Conservation (phyloP, 345 rosid genomes). For the Syzygium jambos region DNA sequence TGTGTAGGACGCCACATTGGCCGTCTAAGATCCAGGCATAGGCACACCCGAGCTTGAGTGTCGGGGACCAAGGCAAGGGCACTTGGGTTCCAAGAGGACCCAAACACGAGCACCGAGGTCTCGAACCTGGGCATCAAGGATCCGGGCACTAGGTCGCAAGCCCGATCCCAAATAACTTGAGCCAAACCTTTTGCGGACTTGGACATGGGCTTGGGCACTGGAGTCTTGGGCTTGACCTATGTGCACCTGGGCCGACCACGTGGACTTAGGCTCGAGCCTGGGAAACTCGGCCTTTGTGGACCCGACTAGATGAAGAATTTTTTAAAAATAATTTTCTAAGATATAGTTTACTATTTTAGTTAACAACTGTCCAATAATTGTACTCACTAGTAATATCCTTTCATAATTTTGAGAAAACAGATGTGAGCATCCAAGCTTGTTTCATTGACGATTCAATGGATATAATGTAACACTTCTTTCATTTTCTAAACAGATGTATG, state of each 20-base stretch:
- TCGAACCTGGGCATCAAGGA: too few relatives aligned
- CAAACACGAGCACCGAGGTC: too few relatives aligned
- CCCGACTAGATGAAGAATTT: neutral
- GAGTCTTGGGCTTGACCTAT: neutral
- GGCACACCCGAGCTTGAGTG: too few relatives aligned
- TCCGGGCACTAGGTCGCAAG: neutral
- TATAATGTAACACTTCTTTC: neutral
- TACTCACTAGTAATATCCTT: neutral
- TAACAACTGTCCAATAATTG: neutral
- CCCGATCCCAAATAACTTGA: accelerated
- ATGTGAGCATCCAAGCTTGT: neutral
- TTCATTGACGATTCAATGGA: neutral
- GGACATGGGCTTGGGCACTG: neutral
- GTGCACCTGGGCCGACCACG: neutral
- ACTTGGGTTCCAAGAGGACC: too few relatives aligned
- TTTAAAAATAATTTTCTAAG: neutral
- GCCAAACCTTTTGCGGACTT: neutral
- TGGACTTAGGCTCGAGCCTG: neutral
- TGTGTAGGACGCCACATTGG: too few relatives aligned
- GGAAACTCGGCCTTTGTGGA: neutral
- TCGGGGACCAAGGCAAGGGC: too few relatives aligned
- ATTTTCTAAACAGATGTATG: neutral
- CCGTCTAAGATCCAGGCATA: too few relatives aligned
- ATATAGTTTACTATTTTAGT: neutral
- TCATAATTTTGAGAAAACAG: neutral